phyloP scores from a whole-genome alignment of 495 filamentous ascomycete species.

The Xylaria bambusicola region DNA sequence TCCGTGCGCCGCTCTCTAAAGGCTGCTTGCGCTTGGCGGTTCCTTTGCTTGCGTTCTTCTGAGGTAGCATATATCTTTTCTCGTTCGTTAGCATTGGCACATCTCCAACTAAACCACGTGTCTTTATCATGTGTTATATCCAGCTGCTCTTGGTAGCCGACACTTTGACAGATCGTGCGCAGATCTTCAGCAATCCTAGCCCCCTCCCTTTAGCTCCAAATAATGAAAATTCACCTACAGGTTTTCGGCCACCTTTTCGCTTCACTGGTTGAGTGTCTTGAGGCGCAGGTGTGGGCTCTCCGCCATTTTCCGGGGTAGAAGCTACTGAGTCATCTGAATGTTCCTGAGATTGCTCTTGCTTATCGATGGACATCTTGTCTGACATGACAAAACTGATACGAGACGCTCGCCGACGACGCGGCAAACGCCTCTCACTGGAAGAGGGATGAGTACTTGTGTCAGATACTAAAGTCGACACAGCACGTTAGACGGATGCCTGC shows the following conservation, averaged over 20 bases:
- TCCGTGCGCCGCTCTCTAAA: constrained; percentile 96
- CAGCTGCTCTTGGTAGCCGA: too few species aligned
- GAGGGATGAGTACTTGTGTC: constrained; percentile 11
- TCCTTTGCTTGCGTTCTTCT: constrained; percentile 96
- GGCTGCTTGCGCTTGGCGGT: constrained; percentile 94
- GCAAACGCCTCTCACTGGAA: constrained; percentile 34
- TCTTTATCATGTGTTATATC: background rate
- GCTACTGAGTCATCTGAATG: constrained; percentile 58
- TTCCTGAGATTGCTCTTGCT: constrained; percentile 52
- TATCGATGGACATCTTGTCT: constrained; percentile 63
- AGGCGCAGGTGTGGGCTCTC: constrained; percentile 34
- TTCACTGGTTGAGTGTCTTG: constrained; percentile 62
- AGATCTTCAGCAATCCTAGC: background rate
- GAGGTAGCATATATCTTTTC: constrained; percentile 91
- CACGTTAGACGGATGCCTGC: constrained; percentile 16
- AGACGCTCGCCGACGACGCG: constrained; percentile 34
- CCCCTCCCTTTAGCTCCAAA: background rate
- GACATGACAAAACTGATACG: constrained; percentile 46
- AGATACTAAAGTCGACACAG: constrained; percentile 3
- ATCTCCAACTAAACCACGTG: background rate
- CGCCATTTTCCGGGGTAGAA: constrained; percentile 55
- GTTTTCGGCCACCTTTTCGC: constrained; percentile 95
- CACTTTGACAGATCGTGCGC: background rate
- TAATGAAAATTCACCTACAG: constrained; percentile 63
- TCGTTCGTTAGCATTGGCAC: constrained; percentile 31